Conservation (phyloP, 495 filamentous ascomycete species). For the Lasiosphaeriaceae sp. region DNA sequence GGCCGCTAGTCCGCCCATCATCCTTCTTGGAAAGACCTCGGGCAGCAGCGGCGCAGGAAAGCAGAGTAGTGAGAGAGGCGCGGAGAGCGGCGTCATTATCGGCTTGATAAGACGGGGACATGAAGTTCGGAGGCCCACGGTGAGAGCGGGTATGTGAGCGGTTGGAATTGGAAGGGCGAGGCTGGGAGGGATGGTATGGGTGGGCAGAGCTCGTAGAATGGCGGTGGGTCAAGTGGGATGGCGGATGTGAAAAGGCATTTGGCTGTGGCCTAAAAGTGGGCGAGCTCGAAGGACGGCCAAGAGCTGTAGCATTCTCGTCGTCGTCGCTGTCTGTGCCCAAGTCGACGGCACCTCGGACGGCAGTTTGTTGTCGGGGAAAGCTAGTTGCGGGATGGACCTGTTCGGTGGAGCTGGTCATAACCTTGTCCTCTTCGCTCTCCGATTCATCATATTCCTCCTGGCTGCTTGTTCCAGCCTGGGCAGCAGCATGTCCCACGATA, state of each 20-base stretch:
- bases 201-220: conserved; percentile 44
- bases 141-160: conserved; percentile 40
- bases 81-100: conserved; percentile 92
- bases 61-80: conserved; percentile 87
- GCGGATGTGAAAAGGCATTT: conserved; percentile 86
- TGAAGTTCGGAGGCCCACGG: conserved; percentile 53
- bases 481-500: conserved; percentile 34
- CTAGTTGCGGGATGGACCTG: conserved; percentile 45
- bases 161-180: conserved; percentile 37
- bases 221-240: conserved; percentile 50
- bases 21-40: conserved; percentile 68
- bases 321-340: conserved; percentile 39
- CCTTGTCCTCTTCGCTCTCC: conserved; percentile 59
- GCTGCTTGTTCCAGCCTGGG: conserved; percentile 64
- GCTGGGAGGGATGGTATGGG: conserved; percentile 35
- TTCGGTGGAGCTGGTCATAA: conserved; percentile 84
- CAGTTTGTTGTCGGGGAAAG: conserved; percentile 17
- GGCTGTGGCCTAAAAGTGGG: conserved; percentile 77
- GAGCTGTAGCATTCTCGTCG: conserved; percentile 77
- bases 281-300: conserved; percentile 55
- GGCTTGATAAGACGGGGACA: conserved; percentile 72
- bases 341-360: conserved; percentile 13
- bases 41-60: conserved; percentile 87
- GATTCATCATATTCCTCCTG: conserved; percentile 77
- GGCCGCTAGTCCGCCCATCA: conserved; percentile 26